These are phyloP conservation scores for Malus hybrid DNA, from an alignment of 331 rosid species.

Conservation along the genomic window DNA sequence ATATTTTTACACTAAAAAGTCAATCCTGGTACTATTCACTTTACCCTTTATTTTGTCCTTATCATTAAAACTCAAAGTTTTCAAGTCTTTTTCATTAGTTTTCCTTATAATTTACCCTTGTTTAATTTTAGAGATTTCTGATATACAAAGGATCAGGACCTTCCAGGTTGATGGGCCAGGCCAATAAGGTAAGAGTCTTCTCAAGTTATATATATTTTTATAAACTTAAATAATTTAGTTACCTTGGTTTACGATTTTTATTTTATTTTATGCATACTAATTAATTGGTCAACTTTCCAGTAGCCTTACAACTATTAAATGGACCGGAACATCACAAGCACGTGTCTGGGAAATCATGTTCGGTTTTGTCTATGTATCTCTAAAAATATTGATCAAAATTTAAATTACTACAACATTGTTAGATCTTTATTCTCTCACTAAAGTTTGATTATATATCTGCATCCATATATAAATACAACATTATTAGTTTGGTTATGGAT, in stretches of 20 bases:
- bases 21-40: too few species aligned
- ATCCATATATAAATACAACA: slow-evolving; percentile 1
- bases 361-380: background rate
- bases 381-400: background rate
- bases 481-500: slow-evolving; percentile 4
- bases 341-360: slow-evolving; percentile 6
- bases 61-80: too few species aligned
- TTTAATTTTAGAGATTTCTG: background rate
- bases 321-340: background rate
- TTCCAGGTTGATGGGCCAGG: background rate
- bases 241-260: background rate
- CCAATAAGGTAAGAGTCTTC: background rate
- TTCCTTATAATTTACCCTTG: too few species aligned
- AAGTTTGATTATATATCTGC: slow-evolving; percentile 1
- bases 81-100: too few species aligned
- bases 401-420: background rate
- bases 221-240: background rate
- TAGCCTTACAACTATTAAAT: background rate
- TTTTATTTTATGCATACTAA: background rate
- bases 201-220: background rate
- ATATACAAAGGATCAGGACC: background rate
- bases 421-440: slow-evolving; percentile 4
- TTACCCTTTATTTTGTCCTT: too few species aligned
- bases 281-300: background rate
- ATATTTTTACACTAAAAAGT: too few species aligned